These are phyloP conservation scores for Hydnomerulius pinastri DNA, from an alignment of 768 basidiomycete species.

Conservation along the genomic window DNA sequence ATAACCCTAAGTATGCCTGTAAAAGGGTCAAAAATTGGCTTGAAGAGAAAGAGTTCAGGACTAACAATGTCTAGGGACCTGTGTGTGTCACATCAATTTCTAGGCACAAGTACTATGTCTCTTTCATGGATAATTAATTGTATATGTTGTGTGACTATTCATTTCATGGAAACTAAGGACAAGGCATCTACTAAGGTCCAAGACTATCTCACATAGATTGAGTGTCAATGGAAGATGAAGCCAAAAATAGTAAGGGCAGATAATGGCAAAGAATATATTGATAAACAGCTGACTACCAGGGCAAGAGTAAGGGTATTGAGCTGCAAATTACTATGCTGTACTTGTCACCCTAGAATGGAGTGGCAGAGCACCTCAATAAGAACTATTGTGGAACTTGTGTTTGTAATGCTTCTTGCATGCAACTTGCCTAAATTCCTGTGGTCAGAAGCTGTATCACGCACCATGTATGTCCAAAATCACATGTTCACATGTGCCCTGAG, in stretches of 20 bases:
- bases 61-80: constrained; percentile 30
- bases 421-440: constrained; percentile 32
- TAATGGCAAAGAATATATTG: constrained; percentile 36
- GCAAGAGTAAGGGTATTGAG: constrained; percentile 25
- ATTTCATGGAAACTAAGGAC: constrained; percentile 26
- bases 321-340: constrained; percentile 37
- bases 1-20: neutral
- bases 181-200: constrained; percentile 18
- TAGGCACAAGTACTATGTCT: constrained; percentile 25
- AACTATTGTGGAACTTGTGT: constrained; percentile 30
- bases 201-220: constrained; percentile 10
- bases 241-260: constrained; percentile 23
- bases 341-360: constrained; percentile 38
- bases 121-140: constrained; percentile 22
- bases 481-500: neutral
- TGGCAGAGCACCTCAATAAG: constrained; percentile 40
- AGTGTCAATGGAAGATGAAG: constrained; percentile 9
- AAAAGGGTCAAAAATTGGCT: neutral
- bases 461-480: constrained; percentile 31
- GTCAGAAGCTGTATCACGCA: constrained; percentile 32
- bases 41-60: constrained; percentile 8
- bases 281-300: constrained; percentile 22
- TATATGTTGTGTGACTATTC: neutral
- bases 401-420: constrained; percentile 32
- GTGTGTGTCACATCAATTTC: constrained; percentile 12